phyloP scores from a whole-genome alignment of 257 asterid genomes.

The Nicotiana paniculata region DNA sequence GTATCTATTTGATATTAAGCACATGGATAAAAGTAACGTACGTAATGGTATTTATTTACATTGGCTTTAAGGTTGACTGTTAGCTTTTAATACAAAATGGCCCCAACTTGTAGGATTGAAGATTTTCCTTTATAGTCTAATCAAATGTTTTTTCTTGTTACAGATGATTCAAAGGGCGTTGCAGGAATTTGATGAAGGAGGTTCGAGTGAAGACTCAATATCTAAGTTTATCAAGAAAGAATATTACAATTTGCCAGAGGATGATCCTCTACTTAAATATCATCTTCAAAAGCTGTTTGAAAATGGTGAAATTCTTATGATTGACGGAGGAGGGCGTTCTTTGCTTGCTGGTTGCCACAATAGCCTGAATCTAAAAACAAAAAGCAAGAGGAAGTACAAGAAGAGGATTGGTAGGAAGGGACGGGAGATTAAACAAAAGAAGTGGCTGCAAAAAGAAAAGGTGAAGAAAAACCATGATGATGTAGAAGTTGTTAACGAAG shows the following conservation, averaged over 20 bases:
- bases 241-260: too few relatives aligned
- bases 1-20: neutral
- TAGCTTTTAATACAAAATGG: neutral
- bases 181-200: too few relatives aligned
- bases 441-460: slow-evolving; percentile 10
- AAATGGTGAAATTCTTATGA: slow-evolving; percentile 24
- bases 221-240: too few relatives aligned
- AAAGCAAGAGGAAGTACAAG: slow-evolving; percentile 16
- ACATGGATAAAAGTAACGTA: slow-evolving; percentile 5
- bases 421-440: slow-evolving; percentile 17
- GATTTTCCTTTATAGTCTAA: too few relatives aligned
- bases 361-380: neutral
- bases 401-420: slow-evolving; percentile 27
- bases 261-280: too few relatives aligned
- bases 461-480: slow-evolving; percentile 2
- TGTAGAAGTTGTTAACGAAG: neutral
- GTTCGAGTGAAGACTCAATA: too few relatives aligned
- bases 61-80: neutral
- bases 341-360: slow-evolving; percentile 13
- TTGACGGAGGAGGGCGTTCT: slow-evolving; percentile 13
- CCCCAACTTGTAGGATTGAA: too few relatives aligned
- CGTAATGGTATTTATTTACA: neutral
- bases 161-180: too few relatives aligned
- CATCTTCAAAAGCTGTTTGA: slow-evolving; percentile 34
- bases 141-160: too few relatives aligned